These are phyloP conservation scores for Aspergillus conjunctus DNA, from an alignment of 495 filamentous ascomycete genomes.

Conservation along the genomic window DNA sequence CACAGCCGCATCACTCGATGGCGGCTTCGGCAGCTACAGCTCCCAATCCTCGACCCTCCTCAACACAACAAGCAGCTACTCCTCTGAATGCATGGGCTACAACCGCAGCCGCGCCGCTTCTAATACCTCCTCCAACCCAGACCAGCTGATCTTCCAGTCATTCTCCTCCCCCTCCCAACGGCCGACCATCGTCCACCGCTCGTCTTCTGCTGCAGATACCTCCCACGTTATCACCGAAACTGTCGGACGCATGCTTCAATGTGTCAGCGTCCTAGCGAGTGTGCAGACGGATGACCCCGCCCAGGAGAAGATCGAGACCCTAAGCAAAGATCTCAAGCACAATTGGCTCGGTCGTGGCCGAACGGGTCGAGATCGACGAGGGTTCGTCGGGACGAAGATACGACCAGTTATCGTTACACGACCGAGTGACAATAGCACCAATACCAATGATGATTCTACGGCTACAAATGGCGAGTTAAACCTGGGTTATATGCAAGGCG, in stretches of 20 bases:
- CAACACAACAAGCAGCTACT: conserved; percentile 56
- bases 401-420: conserved; percentile 40
- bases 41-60: conserved; percentile 73
- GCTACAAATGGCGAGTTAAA: conserved; percentile 21
- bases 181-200: conserved; percentile 45
- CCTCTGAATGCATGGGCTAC: conserved; percentile 46
- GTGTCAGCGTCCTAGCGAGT: conserved; percentile 83
- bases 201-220: conserved; percentile 53
- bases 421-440: conserved; percentile 11
- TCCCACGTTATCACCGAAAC: conserved; percentile 86
- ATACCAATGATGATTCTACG: conserved; percentile 24
- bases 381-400: conserved; percentile 76
- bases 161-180: conserved; percentile 54
- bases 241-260: conserved; percentile 94
- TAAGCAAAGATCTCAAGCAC: conserved; percentile 83
- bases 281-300: conserved; percentile 70
- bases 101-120: conserved; percentile 74
- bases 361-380: conserved; percentile 84
- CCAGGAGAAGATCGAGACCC: conserved; percentile 78
- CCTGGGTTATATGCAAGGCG: conserved; percentile 28
- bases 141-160: conserved; percentile 52
- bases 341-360: conserved; percentile 94
- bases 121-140: conserved; percentile 72
- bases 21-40: conserved; percentile 69
- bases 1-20: conserved; percentile 73